A percentile compares a stretch with the other conserved stretches of the same genome.
Evolutionary conservation across 75 land plant genomes (phyloP).

Genomic region (Cunninghamia lanceolata): DNA sequence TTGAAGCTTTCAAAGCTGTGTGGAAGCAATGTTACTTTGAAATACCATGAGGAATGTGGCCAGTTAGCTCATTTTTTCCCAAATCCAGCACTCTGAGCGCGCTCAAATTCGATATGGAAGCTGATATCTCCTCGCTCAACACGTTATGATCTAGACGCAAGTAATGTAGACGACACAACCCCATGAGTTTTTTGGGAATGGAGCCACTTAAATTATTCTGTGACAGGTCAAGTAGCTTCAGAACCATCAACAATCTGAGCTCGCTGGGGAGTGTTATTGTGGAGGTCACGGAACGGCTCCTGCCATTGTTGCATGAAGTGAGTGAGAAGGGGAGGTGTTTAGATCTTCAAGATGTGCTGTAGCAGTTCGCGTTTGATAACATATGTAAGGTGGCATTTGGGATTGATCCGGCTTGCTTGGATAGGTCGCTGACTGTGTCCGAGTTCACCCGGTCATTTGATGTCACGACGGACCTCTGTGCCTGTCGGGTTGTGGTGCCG

Average conservation of each 20-base stretch:
- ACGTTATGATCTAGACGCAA: slow-evolving; percentile 55
- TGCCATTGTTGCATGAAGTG: slow-evolving; percentile 21
- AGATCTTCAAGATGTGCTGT: slow-evolving; percentile 40
- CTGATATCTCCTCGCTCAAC: slow-evolving; percentile 55
- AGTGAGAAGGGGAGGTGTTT: not conserved
- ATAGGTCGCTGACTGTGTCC: slow-evolving; percentile 15
- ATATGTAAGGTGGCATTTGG: slow-evolving; percentile 37
- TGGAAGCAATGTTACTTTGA: slow-evolving; percentile 27
- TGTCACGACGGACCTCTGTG: slow-evolving; percentile 4
- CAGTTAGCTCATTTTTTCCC: slow-evolving; percentile 42
- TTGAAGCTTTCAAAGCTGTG: slow-evolving; percentile 55
- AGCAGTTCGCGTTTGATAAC: slow-evolving; percentile 37
- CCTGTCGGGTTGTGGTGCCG: not conserved
- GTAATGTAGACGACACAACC: slow-evolving; percentile 20
- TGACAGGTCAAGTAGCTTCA: slow-evolving; percentile 61
- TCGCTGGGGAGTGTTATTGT: no score
- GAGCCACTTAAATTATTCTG: slow-evolving; percentile 56
- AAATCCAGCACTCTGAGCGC: slow-evolving; percentile 36
- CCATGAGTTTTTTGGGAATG: slow-evolving; percentile 31
- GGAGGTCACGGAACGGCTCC: slow-evolving; percentile 16
- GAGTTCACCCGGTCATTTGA: slow-evolving; percentile 28
- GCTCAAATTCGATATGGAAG: slow-evolving; percentile 34
- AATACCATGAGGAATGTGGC: slow-evolving; percentile 43
- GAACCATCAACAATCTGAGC: slow-evolving; percentile 11
- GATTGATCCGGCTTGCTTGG: slow-evolving; percentile 27